Conservation (phyloP, 116 monocot genomes). For the Dioscorea cayenensis region DNA sequence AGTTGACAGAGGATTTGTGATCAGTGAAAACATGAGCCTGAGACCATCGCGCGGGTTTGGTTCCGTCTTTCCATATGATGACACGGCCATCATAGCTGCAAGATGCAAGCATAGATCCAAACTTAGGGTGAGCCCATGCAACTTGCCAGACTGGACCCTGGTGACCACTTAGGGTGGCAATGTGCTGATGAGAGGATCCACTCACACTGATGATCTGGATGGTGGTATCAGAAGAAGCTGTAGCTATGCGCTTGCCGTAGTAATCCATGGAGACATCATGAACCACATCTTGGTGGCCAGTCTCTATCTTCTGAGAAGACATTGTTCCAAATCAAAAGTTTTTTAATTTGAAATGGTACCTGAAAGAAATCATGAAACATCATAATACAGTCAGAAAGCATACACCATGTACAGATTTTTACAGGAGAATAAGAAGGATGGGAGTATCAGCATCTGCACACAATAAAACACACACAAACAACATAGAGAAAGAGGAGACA, state of each 20-base stretch:
- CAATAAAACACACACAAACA: too few species aligned
- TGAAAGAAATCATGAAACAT: not conserved
- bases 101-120: conserved; percentile 74
- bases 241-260: conserved; percentile 86
- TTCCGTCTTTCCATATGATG: conserved; percentile 80
- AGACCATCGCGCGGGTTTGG: conserved; percentile 44
- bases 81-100: conserved; percentile 77
- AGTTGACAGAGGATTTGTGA: conserved; percentile 70
- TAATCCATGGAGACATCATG: conserved; percentile 90
- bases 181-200: conserved; percentile 55
- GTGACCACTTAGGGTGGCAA: conserved; percentile 83
- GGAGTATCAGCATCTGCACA: too few species aligned
- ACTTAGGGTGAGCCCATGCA: conserved; percentile 87
- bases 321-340: conserved; percentile 22
- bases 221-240: conserved; percentile 66
- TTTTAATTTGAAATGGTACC: not conserved
- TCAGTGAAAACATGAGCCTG: conserved; percentile 53
- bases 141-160: conserved; percentile 83
- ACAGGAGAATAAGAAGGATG: too few species aligned
- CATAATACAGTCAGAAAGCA: not conserved
- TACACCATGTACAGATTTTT: too few species aligned
- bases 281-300: conserved; percentile 78
- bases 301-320: conserved; percentile 87
- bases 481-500: too few species aligned
- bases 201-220: conserved; percentile 72